phyloP scores from a whole-genome alignment of 148 eudicot genomes.

The Polygonum aviculare region DNA sequence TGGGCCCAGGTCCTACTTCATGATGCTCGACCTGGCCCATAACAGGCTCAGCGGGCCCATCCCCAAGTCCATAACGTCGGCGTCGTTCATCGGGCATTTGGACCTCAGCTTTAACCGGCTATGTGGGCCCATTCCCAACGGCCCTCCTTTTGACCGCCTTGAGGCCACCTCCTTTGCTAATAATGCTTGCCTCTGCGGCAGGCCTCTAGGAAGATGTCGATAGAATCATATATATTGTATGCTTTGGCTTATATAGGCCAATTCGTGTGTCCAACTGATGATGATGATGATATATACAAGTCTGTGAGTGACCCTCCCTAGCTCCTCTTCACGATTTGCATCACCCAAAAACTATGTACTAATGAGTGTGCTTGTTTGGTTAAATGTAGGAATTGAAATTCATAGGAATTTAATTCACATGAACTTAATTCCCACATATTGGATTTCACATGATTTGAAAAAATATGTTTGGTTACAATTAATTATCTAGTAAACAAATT shows the following conservation, averaged over 20 bases:
- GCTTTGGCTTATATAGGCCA: too few species aligned
- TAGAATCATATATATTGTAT: background rate
- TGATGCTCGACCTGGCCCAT: constrained; percentile 56
- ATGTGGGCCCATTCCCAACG: constrained; percentile 71
- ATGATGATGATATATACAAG: too few species aligned
- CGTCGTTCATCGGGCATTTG: constrained; percentile 64
- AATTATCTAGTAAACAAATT: too few species aligned
- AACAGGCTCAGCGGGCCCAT: constrained; percentile 52
- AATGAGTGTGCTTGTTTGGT: too few species aligned
- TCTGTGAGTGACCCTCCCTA: too few species aligned
- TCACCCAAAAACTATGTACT: too few species aligned
- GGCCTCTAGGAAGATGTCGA: constrained; percentile 60
- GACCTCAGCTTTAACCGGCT: constrained; percentile 71
- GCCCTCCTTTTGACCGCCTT: constrained; percentile 71
- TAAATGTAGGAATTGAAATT: too few species aligned
- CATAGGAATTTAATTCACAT: too few species aligned
- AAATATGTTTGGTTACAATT: too few species aligned
- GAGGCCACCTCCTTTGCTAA: constrained; percentile 66
- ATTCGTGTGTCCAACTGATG: background rate
- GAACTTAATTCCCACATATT: too few species aligned
- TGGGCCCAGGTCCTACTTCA: constrained; percentile 80
- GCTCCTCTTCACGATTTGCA: too few species aligned
- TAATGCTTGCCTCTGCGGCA: constrained; percentile 81
- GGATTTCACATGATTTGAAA: too few species aligned
- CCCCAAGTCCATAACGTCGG: constrained; percentile 54